These are phyloP conservation scores for Wallacemonas sp. DNA, from an alignment of 208 protist species.

Conservation along the genomic window DNA sequence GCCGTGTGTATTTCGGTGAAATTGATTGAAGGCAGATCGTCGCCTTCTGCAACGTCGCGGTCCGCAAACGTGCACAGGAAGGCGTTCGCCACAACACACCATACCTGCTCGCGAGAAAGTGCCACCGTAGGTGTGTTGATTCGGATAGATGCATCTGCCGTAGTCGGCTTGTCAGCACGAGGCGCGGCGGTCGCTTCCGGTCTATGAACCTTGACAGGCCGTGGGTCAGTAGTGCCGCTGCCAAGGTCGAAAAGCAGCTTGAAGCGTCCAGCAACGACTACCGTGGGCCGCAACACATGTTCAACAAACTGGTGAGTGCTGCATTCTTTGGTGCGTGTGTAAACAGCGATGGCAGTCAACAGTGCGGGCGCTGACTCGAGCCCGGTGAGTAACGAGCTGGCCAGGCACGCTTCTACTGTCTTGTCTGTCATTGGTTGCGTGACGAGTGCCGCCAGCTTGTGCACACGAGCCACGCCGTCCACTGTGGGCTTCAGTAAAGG, in stretches of 20 bases:
- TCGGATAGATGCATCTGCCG: too few relatives aligned
- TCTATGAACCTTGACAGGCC: too few relatives aligned
- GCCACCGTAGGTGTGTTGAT: neutral
- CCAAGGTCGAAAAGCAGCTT: too few relatives aligned
- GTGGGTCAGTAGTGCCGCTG: neutral
- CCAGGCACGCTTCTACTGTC: slow-evolving; percentile 4
- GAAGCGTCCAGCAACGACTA: slow-evolving; percentile 12
- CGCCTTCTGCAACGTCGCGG: slow-evolving; percentile 1
- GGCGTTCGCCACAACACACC: slow-evolving; percentile 22
- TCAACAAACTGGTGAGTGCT: slow-evolving; percentile 9
- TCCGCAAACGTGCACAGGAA: slow-evolving; percentile 27
- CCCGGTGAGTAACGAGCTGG: slow-evolving; percentile 11
- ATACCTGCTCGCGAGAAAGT: slow-evolving; percentile 18
- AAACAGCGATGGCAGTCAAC: slow-evolving; percentile 3
- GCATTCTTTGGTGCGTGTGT: slow-evolving; percentile 13
- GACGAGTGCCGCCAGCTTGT: neutral
- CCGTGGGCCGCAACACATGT: slow-evolving; percentile 17
- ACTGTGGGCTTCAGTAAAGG: neutral
- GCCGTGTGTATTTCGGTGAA: slow-evolving; percentile 27
- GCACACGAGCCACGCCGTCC: neutral
- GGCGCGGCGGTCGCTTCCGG: too few relatives aligned
- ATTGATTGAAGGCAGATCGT: slow-evolving; percentile 21
- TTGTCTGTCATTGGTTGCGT: neutral
- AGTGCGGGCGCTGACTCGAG: slow-evolving; percentile 12
- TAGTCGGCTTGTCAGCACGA: too few relatives aligned